Conservation (phyloP, 345 rosid species). For the Chamaenerion angustifolium region DNA sequence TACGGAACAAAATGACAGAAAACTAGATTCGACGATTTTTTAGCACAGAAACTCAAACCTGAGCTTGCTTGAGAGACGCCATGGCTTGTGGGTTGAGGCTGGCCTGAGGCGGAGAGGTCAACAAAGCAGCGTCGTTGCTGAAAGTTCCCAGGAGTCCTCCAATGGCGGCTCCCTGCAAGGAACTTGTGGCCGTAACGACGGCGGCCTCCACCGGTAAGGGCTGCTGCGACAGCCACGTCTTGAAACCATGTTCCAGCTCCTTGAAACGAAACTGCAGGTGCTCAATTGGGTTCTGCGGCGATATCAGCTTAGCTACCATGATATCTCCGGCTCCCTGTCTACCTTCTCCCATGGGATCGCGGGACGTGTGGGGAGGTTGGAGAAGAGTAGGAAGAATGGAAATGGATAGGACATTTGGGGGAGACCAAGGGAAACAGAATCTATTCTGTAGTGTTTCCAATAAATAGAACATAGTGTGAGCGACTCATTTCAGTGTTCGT, state of each 20-base stretch:
- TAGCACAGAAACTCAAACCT: constrained; percentile 21
- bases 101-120: constrained; percentile 20
- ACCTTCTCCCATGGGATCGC: too few species aligned
- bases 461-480: too few species aligned
- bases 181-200: constrained; percentile 31
- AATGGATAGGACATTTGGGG: too few species aligned
- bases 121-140: constrained; percentile 20
- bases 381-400: too few species aligned
- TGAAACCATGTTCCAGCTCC: constrained; percentile 31
- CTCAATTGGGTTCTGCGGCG: constrained; percentile 22
- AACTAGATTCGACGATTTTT: not conserved
- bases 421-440: too few species aligned
- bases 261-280: constrained; percentile 20
- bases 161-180: constrained; percentile 35
- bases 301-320: constrained; percentile 12
- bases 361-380: too few species aligned
- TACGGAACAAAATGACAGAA: too few species aligned
- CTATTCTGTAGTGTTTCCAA: too few species aligned
- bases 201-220: constrained; percentile 36
- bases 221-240: constrained; percentile 33
- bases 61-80: constrained; percentile 69
- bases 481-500: too few species aligned
- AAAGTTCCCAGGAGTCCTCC: constrained; percentile 37
- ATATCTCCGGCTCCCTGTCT: too few species aligned
- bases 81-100: constrained; percentile 23